Evolutionary conservation across 2,329 filamentous ascomycete species (phyloP).

Genomic region (Clarireedia sp.): DNA sequence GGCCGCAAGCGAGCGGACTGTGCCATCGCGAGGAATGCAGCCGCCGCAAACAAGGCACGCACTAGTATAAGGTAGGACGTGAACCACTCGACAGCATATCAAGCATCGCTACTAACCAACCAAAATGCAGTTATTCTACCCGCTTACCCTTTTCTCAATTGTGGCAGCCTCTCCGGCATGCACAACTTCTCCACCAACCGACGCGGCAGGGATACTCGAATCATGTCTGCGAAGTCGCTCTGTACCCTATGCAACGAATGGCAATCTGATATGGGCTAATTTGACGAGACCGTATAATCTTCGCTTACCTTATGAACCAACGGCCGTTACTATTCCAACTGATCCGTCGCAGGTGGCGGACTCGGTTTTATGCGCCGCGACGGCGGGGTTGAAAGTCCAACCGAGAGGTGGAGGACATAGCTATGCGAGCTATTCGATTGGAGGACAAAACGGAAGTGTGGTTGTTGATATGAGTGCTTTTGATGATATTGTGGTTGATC

Average conservation of each 20-base stretch:
- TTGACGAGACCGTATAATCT: conserved; percentile 19
- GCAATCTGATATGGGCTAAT: conserved; percentile 6
- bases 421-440: conserved; percentile 39
- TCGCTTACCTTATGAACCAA: conserved; percentile 14
- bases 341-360: conserved; percentile 32
- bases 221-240: neutral
- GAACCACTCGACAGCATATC: no score
- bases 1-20: no score
- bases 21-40: no score
- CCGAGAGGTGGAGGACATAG: conserved; percentile 46
- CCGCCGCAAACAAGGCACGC: neutral
- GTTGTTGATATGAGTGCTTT: conserved; percentile 48
- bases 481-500: conserved; percentile 44
- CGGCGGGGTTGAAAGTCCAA: conserved; percentile 38
- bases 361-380: conserved; percentile 39
- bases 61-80: neutral
- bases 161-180: neutral
- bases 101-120: no score
- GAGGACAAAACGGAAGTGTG: conserved; percentile 43
- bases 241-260: conserved; percentile 5
- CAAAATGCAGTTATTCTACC: neutral
- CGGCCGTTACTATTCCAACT: conserved; percentile 18
- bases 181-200: neutral
- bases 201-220: neutral
- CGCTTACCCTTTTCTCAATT: neutral